Evolutionary conservation across 2,329 filamentous ascomycete species (phyloP), one percentile per base, ranked within the genome.

Genomic region (Penicillium concentricum): DNA sequence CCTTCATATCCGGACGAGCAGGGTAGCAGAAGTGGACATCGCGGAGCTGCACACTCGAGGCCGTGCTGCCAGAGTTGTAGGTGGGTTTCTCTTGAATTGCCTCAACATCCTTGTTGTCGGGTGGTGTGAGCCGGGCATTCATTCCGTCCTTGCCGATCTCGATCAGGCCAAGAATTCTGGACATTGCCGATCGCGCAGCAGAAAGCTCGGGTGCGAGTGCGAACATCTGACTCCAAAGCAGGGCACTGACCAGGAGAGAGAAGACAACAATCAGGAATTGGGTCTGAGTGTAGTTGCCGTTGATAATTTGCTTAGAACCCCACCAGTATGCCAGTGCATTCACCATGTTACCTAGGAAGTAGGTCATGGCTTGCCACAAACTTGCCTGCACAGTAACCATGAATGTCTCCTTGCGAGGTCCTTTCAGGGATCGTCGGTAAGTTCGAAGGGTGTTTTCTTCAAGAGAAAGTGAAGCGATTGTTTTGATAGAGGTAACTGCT

Each of bases 311-410:
- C 64, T 84, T 87, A 0, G 88, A 82, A 4, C 89, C 89, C 88
- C 89, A 92, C 87, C 88, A 92, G 72, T 91, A 92, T 0, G 88
- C 87, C 52, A 92, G 82, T 0, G 88, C 87, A 66, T 91, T 90
- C 26, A 91, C 84, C 49, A 89, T 79, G 66, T 87, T 88, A 20
- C 85, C 83, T 2, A 77, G 57, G 58, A 74, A 73, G 52, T 77
- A 78, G 2, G 76, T 74, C 50, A 78, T 72, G 2, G 78, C 77
- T 51, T 79, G 71, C 71, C 76, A 79, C 22, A 79, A 67, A 60
- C 75, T 79, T 18, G 77, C 74, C 44, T 79, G 76, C 28, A 81
- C 61, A 22, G 78, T 81, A 18, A 79, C 78, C n/a, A 71, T 68
- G 1, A 80, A 70, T 56, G 79, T 82, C 46, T 81, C 80, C 57